phyloP scores from a whole-genome alignment of 305 asterid species.

The Rubia tinctorum region DNA sequence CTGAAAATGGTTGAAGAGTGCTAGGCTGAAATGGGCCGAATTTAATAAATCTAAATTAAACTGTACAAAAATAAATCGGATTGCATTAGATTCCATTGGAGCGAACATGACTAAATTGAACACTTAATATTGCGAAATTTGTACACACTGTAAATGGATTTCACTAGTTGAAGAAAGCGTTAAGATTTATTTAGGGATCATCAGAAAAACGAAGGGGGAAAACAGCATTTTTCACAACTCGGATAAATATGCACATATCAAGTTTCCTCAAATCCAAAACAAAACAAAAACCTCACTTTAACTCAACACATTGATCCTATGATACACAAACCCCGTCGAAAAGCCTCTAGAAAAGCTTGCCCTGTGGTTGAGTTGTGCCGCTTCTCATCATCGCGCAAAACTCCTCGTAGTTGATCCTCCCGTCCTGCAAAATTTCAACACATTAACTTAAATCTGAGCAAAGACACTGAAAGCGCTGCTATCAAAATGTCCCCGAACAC shows the following conservation, averaged over 20 bases:
- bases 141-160: background rate
- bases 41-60: too few relatives aligned
- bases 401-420: slow-evolving; percentile 86
- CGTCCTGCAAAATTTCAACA: slow-evolving; percentile 48
- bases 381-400: slow-evolving; percentile 97
- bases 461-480: background rate
- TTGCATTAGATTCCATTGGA: too few relatives aligned
- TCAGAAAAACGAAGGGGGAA: background rate
- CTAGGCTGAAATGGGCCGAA: too few relatives aligned
- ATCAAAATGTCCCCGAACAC: slow-evolving; percentile 20
- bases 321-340: background rate
- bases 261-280: slow-evolving; percentile 5
- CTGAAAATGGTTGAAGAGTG: too few relatives aligned
- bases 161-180: background rate
- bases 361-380: slow-evolving; percentile 54
- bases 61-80: too few relatives aligned
- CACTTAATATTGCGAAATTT: background rate
- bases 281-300: slow-evolving; percentile 6
- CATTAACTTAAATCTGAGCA: background rate
- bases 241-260: slow-evolving; percentile 9
- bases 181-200: background rate
- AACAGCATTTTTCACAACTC: background rate
- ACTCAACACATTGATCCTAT: background rate
- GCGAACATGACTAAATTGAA: too few relatives aligned
- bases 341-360: slow-evolving; percentile 40